Percentiles rank a stretch among this genome's conserved stretches.
phyloP scores from a whole-genome alignment of 345 rosid genomes.

The Dovyalis caffra region DNA sequence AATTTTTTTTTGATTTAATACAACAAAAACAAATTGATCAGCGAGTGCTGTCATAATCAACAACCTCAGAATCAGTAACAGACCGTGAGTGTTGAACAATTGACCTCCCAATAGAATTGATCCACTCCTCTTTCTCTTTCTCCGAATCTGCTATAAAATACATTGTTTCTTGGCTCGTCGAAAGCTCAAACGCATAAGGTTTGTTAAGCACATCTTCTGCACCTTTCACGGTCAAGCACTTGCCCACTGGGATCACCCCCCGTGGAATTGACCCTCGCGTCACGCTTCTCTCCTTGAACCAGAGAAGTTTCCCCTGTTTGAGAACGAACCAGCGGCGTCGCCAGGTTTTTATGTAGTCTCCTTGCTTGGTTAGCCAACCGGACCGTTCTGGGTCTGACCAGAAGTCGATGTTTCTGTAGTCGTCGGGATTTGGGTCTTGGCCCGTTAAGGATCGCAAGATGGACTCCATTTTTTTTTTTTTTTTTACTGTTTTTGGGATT shows the following conservation, averaged over 20 bases:
- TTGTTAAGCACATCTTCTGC: conserved; percentile 34
- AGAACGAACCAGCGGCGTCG: conserved; percentile 33
- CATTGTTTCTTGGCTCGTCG: conserved; percentile 32
- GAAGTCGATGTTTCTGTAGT: conserved; percentile 26
- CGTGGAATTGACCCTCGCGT: conserved; percentile 25
- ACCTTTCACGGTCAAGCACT: conserved; percentile 35
- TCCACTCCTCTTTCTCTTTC: conserved; percentile 38
- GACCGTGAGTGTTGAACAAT: conserved; percentile 33
- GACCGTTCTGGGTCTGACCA: conserved; percentile 33
- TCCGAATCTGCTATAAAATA: conserved; percentile 32
- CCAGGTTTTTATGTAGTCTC: conserved; percentile 32
- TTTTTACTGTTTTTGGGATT: no score
- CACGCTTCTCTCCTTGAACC: conserved; percentile 32
- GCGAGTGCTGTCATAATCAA: conserved; percentile 29
- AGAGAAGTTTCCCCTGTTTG: conserved; percentile 34
- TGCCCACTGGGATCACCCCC: conserved; percentile 25
- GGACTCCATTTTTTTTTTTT: conserved; percentile 17
- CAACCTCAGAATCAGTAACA: conserved; percentile 33
- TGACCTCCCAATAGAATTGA: conserved; percentile 35
- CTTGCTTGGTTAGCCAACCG: conserved; percentile 32
- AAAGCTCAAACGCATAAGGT: conserved; percentile 34
- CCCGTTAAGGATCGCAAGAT: conserved; percentile 28
- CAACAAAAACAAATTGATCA: neutral
- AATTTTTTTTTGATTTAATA: neutral
- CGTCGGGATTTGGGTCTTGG: conserved; percentile 31